These are phyloP conservation scores for sorghum (Sorghum bicolor) DNA, from an alignment of 176 grass and related monocot genomes.

Conservation along the genomic window DNA sequence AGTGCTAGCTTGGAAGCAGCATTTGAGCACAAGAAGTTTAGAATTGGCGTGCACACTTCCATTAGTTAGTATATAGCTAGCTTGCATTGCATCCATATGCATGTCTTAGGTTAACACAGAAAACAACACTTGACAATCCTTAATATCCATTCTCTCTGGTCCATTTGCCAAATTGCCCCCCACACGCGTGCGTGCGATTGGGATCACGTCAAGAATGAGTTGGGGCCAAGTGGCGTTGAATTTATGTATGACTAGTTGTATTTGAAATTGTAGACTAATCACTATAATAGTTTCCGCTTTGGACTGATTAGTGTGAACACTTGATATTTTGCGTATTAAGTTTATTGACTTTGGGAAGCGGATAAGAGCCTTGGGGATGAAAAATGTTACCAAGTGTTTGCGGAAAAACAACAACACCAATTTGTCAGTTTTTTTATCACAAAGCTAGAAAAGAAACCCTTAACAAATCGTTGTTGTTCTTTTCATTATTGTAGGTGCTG, in stretches of 20 bases:
- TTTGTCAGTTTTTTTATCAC: background rate
- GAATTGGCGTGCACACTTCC: slow-evolving; percentile 34
- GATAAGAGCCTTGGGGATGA: background rate
- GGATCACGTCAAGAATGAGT: slow-evolving; percentile 29
- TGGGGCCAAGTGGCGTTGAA: background rate
- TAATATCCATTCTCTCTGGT: background rate
- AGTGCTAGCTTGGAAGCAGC: slow-evolving; percentile 4
- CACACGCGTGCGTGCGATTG: slow-evolving; percentile 29
- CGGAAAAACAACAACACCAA: background rate
- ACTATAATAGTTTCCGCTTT: background rate
- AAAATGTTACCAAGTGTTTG: background rate
- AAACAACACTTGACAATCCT: slow-evolving; percentile 24
- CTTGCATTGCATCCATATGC: background rate
- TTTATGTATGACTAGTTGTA: background rate
- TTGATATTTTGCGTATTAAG: background rate
- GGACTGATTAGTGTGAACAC: background rate
- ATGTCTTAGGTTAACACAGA: background rate
- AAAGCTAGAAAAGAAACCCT: background rate
- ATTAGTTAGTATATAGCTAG: background rate
- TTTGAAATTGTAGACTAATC: background rate
- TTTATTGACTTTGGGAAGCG: slow-evolving; percentile 4
- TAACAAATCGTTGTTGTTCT: background rate
- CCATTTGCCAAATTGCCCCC: background rate
- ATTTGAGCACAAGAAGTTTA: slow-evolving; percentile 19
- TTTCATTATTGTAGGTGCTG: too few species aligned